Evolutionary conservation across 768 basidiomycete genomes (phyloP).

Genomic region (Amanita pseudoporphyria): DNA sequence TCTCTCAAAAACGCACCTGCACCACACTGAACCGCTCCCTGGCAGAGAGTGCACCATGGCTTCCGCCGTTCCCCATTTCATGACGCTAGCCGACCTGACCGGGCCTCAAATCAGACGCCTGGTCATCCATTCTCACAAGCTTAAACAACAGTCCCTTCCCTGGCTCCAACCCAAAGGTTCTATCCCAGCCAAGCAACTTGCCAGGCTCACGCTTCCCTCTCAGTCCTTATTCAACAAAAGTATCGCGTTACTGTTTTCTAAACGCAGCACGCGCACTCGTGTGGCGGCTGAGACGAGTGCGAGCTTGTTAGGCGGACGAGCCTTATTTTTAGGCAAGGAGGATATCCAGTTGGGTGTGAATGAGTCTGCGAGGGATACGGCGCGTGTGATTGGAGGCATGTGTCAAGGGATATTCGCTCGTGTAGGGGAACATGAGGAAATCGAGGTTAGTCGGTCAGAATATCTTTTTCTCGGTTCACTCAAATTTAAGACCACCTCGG

Average conservation of each 20-base stretch:
- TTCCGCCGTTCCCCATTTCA: slow-evolving; percentile 51
- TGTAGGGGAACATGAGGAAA: slow-evolving; percentile 85
- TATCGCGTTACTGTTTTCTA: slow-evolving; percentile 85
- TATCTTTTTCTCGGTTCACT: slow-evolving; percentile 1
- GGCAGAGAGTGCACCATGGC: not conserved
- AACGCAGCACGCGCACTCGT: slow-evolving; percentile 89
- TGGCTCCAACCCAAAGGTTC: slow-evolving; percentile 54
- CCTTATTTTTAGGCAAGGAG: slow-evolving; percentile 80
- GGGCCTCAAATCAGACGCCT: slow-evolving; percentile 63
- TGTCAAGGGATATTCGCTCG: slow-evolving; percentile 95
- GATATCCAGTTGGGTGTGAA: slow-evolving; percentile 98
- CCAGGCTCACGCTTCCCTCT: slow-evolving; percentile 47
- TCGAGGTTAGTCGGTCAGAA: slow-evolving; percentile 53
- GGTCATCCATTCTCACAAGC: slow-evolving; percentile 50
- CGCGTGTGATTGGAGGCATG: slow-evolving; percentile 89
- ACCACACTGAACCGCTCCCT: not conserved
- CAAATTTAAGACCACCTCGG: no score
- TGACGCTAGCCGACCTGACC: slow-evolving; percentile 84
- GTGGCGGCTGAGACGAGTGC: slow-evolving; percentile 81
- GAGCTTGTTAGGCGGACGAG: slow-evolving; percentile 71
- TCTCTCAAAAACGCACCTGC: not conserved
- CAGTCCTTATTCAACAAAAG: slow-evolving; percentile 77
- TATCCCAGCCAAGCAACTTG: slow-evolving; percentile 21
- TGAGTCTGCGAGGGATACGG: slow-evolving; percentile 77
- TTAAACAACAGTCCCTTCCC: slow-evolving; percentile 55